Percentiles rank a stretch among this genome's conserved stretches.
Conservation (phyloP, 2,329 filamentous ascomycete genomes). For the Pyricularia pennisetigena region DNA sequence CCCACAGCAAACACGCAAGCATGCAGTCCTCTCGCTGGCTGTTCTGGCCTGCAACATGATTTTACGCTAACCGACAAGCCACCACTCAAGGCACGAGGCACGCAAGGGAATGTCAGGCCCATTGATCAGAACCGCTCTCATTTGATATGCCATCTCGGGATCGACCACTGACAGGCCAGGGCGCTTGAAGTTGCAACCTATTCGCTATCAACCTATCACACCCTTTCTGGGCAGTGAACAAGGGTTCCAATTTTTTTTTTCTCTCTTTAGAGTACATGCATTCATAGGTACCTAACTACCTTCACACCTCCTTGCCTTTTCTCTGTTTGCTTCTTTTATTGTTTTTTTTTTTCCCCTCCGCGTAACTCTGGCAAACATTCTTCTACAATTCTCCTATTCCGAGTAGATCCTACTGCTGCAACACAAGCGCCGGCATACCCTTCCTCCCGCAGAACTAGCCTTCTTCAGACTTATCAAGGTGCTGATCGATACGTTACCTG, state of each 20-base stretch:
- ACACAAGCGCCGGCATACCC: constrained; percentile 25
- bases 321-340: constrained; percentile 7
- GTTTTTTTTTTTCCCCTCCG: constrained; percentile 3
- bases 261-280: constrained; percentile 4
- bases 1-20: neutral
- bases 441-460: constrained; percentile 8
- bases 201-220: constrained; percentile 21
- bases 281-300: constrained; percentile 1
- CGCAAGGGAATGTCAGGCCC: neutral
- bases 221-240: constrained; percentile 7
- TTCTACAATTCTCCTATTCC: constrained; percentile 7
- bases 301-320: constrained; percentile 4
- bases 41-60: neutral
- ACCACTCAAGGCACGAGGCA: neutral
- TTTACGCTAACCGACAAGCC: neutral
- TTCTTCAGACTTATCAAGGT: constrained; percentile 12
- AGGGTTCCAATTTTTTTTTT: constrained; percentile 1
- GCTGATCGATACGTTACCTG: constrained; percentile 11
- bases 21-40: neutral
- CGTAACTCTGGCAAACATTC: constrained; percentile 5
- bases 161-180: constrained; percentile 32
- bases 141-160: constrained; percentile 29
- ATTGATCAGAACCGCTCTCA: constrained; percentile 25
- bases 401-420: constrained; percentile 15
- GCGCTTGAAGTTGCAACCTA: constrained; percentile 32